Conservation (phyloP, 768 basidiomycete species). For the Brasilioporus rufonigricans region DNA sequence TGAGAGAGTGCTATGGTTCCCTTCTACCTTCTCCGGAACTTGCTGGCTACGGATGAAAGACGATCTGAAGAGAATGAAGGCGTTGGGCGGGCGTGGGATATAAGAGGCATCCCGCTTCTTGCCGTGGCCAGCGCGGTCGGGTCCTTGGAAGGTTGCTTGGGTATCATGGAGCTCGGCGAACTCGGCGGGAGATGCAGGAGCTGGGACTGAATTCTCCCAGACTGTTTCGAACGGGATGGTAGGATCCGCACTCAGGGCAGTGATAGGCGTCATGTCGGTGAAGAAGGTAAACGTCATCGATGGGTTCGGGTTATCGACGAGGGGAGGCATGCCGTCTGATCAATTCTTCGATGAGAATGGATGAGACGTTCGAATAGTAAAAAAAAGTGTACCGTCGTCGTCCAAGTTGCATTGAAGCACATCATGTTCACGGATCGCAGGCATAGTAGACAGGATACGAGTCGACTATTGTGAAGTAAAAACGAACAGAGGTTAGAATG, state of each 20-base stretch:
- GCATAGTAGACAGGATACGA: conserved; percentile 22
- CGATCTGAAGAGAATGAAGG: conserved; percentile 82
- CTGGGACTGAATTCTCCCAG: conserved; percentile 26
- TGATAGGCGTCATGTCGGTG: conserved; percentile 55
- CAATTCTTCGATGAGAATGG: conserved; percentile 10
- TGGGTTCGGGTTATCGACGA: conserved; percentile 52
- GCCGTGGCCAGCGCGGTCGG: conserved; percentile 47
- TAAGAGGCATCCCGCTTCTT: conserved; percentile 69
- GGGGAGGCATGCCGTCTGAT: conserved; percentile 48
- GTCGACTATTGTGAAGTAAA: neutral
- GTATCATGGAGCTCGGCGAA: conserved; percentile 15
- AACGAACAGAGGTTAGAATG: conserved; percentile 5
- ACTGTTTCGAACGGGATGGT: conserved; percentile 33
- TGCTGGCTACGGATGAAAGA: conserved; percentile 73
- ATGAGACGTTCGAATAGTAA: neutral
- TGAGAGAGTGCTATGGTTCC: conserved; percentile 74
- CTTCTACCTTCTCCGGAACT: conserved; percentile 74
- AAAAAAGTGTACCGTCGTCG: conserved; percentile 35
- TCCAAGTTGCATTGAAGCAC: conserved; percentile 26
- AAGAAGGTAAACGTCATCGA: conserved; percentile 63
- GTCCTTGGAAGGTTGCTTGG: conserved; percentile 27
- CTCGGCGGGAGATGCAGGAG: conserved; percentile 19
- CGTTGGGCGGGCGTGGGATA: conserved; percentile 82
- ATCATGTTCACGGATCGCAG: conserved; percentile 29
- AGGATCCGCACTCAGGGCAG: conserved; percentile 40